Base-by-base conservation (phyloP, 108 stramenopile species). In the Cyclotella cryptica region DNA sequence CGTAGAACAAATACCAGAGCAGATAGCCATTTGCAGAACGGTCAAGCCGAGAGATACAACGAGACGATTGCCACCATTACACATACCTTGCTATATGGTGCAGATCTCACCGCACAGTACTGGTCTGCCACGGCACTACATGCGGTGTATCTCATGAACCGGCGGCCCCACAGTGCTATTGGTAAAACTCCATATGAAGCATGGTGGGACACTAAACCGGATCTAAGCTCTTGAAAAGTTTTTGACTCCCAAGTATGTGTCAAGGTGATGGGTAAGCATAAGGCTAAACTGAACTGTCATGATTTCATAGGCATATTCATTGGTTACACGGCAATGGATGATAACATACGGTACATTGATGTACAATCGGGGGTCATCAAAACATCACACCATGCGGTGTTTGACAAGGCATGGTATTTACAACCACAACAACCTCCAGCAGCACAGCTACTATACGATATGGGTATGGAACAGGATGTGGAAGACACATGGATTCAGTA, bases 161-260 rank as follows among this genome's bases (percentile, higher is more conserved):
- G n/a, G n/a, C n/a, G n/a, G n/a, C n/a, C n/a, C n/a, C n/a, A n/a
- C n/a, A n/a, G n/a, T n/a, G n/a, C n/a, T n/a, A n/a, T n/a, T n/a
- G n/a, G n/a, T n/a, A n/a, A n/a, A n/a, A n/a, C n/a, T n/a, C n/a
- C n/a, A n/a, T n/a, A n/a, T n/a, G n/a, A n/a, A n/a, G n/a, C n/a
- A n/a, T n/a, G n/a, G n/a, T n/a, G n/a, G n/a, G n/a, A 35, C 10
- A 1, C 22, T 1, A 57, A 42, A 19, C 69, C 69, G 10, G 52
- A 70, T 24, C 21, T 70, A 17, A 53, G 41, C 5, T 17, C 1
- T 27, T 26, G 40, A 8, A 30, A 41, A 0, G 13, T 57, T 4
- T 70, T 70, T 58, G 69, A 55, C 3, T 55, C 69, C 3, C 19
- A 39, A 54, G 69, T 70, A 42, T 41, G 69, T 19, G 54, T 57